Base-by-base conservation (phyloP, 139 green algal genomes). In the Closterium sp. region DNA sequence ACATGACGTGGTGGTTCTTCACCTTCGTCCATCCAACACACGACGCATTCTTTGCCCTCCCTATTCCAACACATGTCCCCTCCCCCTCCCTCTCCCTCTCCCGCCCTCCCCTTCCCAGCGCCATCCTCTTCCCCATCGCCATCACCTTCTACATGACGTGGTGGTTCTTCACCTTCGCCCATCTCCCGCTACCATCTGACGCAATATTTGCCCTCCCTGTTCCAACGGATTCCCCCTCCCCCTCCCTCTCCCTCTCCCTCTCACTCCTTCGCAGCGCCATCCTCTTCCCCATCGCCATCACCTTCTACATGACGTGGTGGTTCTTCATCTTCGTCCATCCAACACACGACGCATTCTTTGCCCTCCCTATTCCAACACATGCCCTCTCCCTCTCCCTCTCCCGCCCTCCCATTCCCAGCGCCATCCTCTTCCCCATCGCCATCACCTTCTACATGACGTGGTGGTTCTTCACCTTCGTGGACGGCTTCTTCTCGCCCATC, bases 391-490 rank as follows among this genome's bases (percentile, higher is more conserved):
- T 70, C 50, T 70, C 13, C 50, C 13, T 70, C 11, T 70, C 50
- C 85, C 29, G 17, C 50, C 50, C 13, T 70, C 50, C 17, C 17
- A 2, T 21, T 70, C 50, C 50, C 95, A 97, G 96, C 90, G 97
- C 96, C 38, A 98, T 99, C 79, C 93, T 99, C 22, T 97, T 99
- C 45, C 97, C 97, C 0, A 96, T 99, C 24, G 97, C 97, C 1
- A 95, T 98, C 4, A 99, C 97, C 0, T 96, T 96, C 28, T 97
- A 96, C 92, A 87, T 97, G 2, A 97, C 97, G n/a, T 97, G 95
- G 95, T 97, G 96, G 97, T 98, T 98, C 90, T 92, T 98, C 5
- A 96, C 96, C 9, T 98, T 98, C 91, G 98, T 99, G 92, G 97
- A 99, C 94, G 96, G 96, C 91, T 98, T 99, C 89, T 99, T 99